Evolutionary conservation across 2,329 filamentous ascomycete species (phyloP).

Genomic region (Fusarium dlaminii): DNA sequence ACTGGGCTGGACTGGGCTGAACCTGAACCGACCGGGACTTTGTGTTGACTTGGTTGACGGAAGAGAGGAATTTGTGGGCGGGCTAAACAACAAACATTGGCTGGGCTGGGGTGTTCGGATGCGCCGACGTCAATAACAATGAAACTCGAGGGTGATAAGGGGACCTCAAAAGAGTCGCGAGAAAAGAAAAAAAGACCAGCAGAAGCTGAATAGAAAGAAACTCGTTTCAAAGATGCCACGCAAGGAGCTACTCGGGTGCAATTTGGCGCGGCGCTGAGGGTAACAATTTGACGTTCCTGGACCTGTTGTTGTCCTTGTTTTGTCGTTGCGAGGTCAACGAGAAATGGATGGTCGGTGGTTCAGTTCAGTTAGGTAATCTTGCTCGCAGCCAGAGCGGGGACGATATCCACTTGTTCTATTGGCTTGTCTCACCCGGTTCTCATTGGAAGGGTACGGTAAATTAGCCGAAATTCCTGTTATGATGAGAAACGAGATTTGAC

Average conservation of each 20-base stretch:
- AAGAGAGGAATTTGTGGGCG: conserved; percentile 42
- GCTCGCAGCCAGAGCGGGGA: background rate
- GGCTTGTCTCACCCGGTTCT: conserved; percentile 17
- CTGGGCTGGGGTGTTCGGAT: conserved; percentile 44
- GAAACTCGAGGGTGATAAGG: conserved; percentile 19
- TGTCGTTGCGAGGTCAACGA: conserved; percentile 57
- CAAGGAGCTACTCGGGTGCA: conserved; percentile 27
- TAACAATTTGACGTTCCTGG: conserved; percentile 41
- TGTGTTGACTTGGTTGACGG: conserved; percentile 43
- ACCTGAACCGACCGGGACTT: background rate
- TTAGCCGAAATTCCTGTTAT: conserved; percentile 41
- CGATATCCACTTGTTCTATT: conserved; percentile 20
- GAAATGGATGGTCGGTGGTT: conserved; percentile 40
- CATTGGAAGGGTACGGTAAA: conserved; percentile 25
- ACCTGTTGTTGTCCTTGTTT: conserved; percentile 54
- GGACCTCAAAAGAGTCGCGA: conserved; percentile 20
- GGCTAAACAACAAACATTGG: conserved; percentile 54
- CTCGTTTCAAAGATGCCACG: conserved; percentile 18
- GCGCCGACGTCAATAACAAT: conserved; percentile 44
- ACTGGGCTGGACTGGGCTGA: background rate
- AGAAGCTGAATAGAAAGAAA: conserved; percentile 5
- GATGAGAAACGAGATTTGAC: conserved; percentile 22
- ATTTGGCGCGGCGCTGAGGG: conserved; percentile 43
- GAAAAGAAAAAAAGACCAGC: conserved; percentile 18
- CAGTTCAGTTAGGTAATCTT: conserved; percentile 34